Evolutionary conservation across 2,329 filamentous ascomycete genomes (phyloP).

Genomic region (Penicillium sp.): DNA sequence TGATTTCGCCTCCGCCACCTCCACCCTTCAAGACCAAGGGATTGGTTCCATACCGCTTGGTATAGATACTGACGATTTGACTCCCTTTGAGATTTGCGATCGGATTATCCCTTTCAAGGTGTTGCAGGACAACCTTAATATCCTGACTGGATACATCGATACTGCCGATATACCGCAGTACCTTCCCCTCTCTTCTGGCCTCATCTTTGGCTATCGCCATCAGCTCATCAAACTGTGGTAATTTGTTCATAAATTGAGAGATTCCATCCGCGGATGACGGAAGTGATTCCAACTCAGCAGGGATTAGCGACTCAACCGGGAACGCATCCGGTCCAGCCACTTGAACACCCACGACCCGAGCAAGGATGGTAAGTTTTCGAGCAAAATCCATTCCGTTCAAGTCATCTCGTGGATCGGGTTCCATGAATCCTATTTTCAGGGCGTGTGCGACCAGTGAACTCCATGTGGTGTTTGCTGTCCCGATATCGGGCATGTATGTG

Average conservation of each 20-base stretch:
- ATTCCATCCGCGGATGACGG: conserved; percentile 57
- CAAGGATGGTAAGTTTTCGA: conserved; percentile 90
- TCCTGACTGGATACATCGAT: conserved; percentile 75
- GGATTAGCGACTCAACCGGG: conserved; percentile 90
- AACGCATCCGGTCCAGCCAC: conserved; percentile 84
- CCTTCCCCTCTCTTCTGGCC: conserved; percentile 84
- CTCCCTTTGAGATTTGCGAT: conserved; percentile 94
- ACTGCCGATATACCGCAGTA: conserved; percentile 89
- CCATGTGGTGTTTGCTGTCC: conserved; percentile 65
- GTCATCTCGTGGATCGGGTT: conserved; percentile 83
- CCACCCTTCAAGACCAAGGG: conserved; percentile 93
- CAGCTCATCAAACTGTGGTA: conserved; percentile 77
- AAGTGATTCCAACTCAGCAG: conserved; percentile 75
- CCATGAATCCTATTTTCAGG: conserved; percentile 87
- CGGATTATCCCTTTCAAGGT: conserved; percentile 80
- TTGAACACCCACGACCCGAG: conserved; percentile 76
- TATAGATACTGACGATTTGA: conserved; percentile 99
- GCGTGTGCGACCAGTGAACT: conserved; percentile 88
- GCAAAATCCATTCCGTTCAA: conserved; percentile 87
- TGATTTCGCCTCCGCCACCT: conserved; percentile 91
- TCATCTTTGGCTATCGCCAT: conserved; percentile 83
- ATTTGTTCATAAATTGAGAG: conserved; percentile 77
- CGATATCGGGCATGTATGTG: conserved; percentile 81
- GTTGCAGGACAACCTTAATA: conserved; percentile 89
- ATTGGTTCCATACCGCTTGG: conserved; percentile 85